Base-by-base conservation (phyloP, 169 alveolate species). In the Babesia sp. region DNA sequence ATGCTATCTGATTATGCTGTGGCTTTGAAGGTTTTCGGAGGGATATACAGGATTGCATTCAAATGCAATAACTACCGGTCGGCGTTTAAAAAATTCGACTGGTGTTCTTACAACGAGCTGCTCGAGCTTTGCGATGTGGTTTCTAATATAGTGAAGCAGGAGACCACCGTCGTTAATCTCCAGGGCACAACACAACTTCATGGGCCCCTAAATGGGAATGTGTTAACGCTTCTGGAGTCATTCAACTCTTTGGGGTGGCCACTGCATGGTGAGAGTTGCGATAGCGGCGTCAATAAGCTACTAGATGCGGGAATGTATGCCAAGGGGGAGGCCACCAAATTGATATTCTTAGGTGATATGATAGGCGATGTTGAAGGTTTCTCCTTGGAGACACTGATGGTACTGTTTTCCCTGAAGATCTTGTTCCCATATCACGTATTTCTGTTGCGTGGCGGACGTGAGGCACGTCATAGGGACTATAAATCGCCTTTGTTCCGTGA, bases 171-270 rank as follows among this genome's bases (percentile, higher is more conserved):
- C 31, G 76, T 81, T 41, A 2, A 63, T 2, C 66, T 84, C 22
- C 66, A 66, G 34, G 80, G 87, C 16, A 75, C 86, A 0, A 71
- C 80, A 34, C 90, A 84, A 45, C 46, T 88, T 14, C 81, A 74
- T 51, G 91, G 90, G 5, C 85, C 84, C 24, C 42, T 88, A 11
- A 85, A 84, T 61, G 90, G 89, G 0, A 82, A 75, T 55, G 59
- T 88, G 28, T 60, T 39, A 36, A 76, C 71, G 16, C 63, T 88
- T 2, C 37, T 84, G 22, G 90, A 84, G 44, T 61, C 79, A n/a
- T 88, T 88, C 60, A 88, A 88, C 57, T 26, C 79, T 51, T 76
- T 71, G 50, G 88, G 88, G 26, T 88, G 93, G 93, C 93, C 93
- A 16, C 29, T 88, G 57, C 89, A 79, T 24, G 71, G 74, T 31